Evolutionary conservation across 306 rosid species (phyloP).

Genomic region (Malus fusca): DNA sequence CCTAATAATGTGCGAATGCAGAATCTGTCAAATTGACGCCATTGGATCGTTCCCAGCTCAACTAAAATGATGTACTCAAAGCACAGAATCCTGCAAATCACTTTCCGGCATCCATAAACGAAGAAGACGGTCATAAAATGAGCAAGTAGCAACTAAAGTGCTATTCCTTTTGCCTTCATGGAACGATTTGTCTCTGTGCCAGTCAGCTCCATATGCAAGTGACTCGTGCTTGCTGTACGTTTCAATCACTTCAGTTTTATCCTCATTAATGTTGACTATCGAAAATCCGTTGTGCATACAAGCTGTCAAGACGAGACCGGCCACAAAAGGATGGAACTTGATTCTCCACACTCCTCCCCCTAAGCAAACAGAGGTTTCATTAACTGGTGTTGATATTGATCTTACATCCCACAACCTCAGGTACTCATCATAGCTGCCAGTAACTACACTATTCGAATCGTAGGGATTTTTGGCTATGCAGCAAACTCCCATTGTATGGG

Average conservation of each 20-base stretch:
- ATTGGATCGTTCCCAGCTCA: background rate
- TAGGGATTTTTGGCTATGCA: slow-evolving; percentile 64
- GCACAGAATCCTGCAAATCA: slow-evolving; percentile 16
- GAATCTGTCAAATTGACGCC: slow-evolving; percentile 11
- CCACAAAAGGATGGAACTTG: slow-evolving; percentile 64
- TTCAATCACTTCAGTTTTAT: slow-evolving; percentile 52
- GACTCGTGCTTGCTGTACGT: slow-evolving; percentile 63
- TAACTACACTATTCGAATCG: slow-evolving; percentile 49
- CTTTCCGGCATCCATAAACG: slow-evolving; percentile 58
- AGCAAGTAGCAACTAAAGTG: slow-evolving; percentile 73
- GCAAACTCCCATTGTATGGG: slow-evolving; percentile 81
- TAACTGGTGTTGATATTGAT: slow-evolving; percentile 62
- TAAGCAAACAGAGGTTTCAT: slow-evolving; percentile 52
- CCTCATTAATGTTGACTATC: slow-evolving; percentile 41
- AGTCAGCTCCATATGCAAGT: slow-evolving; percentile 90
- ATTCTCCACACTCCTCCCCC: slow-evolving; percentile 96
- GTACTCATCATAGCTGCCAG: slow-evolving; percentile 78
- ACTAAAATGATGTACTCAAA: background rate
- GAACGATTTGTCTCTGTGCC: slow-evolving; percentile 52
- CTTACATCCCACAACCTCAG: slow-evolving; percentile 81
- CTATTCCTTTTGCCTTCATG: slow-evolving; percentile 25
- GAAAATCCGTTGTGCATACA: slow-evolving; percentile 96
- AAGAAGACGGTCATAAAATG: slow-evolving; percentile 76
- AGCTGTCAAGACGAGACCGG: slow-evolving; percentile 65
- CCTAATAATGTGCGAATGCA: background rate